These are phyloP conservation scores for Neurospora sp. DNA, from an alignment of 2,329 filamentous ascomycete species.

Conservation along the genomic window DNA sequence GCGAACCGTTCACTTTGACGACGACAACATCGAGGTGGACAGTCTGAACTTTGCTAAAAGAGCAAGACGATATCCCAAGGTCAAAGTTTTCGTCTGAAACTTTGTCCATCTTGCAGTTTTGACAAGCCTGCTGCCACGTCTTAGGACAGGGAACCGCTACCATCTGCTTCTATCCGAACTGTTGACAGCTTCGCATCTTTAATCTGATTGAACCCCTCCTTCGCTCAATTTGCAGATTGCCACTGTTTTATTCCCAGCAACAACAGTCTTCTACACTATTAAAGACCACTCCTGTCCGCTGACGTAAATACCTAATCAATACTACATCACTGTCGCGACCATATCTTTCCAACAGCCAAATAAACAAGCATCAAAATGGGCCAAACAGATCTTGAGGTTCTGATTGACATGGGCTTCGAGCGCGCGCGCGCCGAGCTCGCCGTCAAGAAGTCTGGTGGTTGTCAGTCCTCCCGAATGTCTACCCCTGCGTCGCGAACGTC, in stretches of 20 bases:
- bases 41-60: neutral
- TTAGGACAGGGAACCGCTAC: neutral
- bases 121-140: neutral
- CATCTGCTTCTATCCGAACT: neutral
- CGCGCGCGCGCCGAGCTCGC: conserved; percentile 72
- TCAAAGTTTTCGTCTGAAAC: neutral
- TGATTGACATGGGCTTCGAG: conserved; percentile 73
- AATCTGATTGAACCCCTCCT: neutral
- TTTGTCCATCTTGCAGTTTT: neutral
- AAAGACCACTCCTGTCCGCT: neutral
- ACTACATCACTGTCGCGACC: neutral
- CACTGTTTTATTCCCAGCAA: neutral
- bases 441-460: conserved; percentile 68
- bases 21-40: neutral
- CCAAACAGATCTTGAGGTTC: conserved; percentile 47
- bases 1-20: neutral
- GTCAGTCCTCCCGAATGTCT: conserved; percentile 38
- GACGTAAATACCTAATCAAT: neutral
- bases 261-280: neutral
- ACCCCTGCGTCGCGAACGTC: neutral
- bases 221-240: neutral
- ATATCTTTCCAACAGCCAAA: neutral
- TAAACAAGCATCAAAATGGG: conserved; percentile 32
- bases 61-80: neutral
- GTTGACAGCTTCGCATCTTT: neutral